These are phyloP conservation scores for Phytophthora pistaciae DNA, from an alignment of 352 stramenopile genomes.

Conservation along the genomic window DNA sequence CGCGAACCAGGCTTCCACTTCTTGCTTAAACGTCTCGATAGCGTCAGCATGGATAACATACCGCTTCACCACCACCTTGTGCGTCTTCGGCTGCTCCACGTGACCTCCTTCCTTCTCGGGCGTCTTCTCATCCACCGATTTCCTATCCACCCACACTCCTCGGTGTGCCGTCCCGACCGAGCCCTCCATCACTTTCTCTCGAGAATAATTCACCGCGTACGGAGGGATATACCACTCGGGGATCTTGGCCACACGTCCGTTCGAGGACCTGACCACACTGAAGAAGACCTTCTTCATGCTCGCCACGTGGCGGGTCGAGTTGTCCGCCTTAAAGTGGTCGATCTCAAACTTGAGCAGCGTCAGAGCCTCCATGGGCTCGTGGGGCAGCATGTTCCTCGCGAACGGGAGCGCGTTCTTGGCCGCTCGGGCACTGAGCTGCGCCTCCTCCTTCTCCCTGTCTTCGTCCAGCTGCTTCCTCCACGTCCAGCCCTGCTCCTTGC, in stretches of 20 bases:
- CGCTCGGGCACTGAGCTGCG: slow-evolving; percentile 5
- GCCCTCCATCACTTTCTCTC: slow-evolving; percentile 11
- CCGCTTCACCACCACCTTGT: slow-evolving; percentile 30
- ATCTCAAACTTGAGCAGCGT: slow-evolving; percentile 36
- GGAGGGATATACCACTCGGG: slow-evolving; percentile 28
- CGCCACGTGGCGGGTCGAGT: slow-evolving; percentile 19
- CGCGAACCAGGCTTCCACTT: slow-evolving; percentile 33
- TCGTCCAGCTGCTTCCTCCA: slow-evolving; percentile 17
- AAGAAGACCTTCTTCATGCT: slow-evolving; percentile 36
- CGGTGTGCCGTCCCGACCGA: slow-evolving; percentile 20
- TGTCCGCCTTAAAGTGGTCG: slow-evolving; percentile 19
- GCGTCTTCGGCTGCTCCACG: not conserved
- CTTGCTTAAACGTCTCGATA: slow-evolving; percentile 34
- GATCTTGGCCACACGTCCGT: slow-evolving; percentile 25
- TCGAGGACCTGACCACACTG: slow-evolving; percentile 30
- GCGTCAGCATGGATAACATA: slow-evolving; percentile 27
- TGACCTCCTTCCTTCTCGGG: slow-evolving; percentile 1
- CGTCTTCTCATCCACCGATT: slow-evolving; percentile 17
- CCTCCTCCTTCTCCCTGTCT: slow-evolving; percentile 24
- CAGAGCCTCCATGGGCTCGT: slow-evolving; percentile 33
- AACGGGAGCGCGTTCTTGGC: slow-evolving; percentile 27
- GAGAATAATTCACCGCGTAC: slow-evolving; percentile 17
- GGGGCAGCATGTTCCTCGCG: slow-evolving; percentile 22
- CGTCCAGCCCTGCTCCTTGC: not conserved
- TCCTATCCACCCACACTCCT: slow-evolving; percentile 28